Percentiles rank a stretch among this genome's conserved stretches.
These are phyloP conservation scores for Aspergillus heteromorphus DNA, from an alignment of 495 filamentous ascomycete species.

Conservation along the genomic window DNA sequence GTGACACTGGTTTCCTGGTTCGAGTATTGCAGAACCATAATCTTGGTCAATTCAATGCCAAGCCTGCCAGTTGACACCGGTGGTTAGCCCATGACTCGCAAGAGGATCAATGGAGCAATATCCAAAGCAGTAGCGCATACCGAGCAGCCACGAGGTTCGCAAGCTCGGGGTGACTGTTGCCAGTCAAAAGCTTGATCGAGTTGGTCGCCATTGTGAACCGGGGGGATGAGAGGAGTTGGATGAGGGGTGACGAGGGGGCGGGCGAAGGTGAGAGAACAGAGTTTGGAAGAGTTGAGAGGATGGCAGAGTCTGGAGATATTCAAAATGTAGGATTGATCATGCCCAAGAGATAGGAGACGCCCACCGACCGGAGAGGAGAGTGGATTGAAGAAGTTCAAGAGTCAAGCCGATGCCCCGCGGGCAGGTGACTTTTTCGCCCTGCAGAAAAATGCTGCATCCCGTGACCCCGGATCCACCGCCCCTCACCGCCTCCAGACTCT, in stretches of 20 bases:
- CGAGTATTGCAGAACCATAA: slow-evolving; percentile 91
- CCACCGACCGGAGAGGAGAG: slow-evolving; percentile 3
- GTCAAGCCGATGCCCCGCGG: slow-evolving; percentile 15
- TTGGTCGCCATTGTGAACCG: slow-evolving; percentile 62
- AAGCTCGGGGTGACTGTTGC: slow-evolving; percentile 90
- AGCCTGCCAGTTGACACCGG: slow-evolving; percentile 49
- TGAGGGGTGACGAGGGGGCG: not conserved
- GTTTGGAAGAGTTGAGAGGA: not conserved
- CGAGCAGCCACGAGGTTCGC: slow-evolving; percentile 86
- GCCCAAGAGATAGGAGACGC: slow-evolving; percentile 3
- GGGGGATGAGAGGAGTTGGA: not conserved
- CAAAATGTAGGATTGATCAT: not conserved
- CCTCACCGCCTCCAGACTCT: slow-evolving; percentile 21
- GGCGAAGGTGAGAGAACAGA: not conserved
- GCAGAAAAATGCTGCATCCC: slow-evolving; percentile 26
- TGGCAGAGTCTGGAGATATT: not conserved
- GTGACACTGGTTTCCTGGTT: slow-evolving; percentile 98
- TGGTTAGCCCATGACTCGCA: slow-evolving; percentile 9
- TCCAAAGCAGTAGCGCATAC: slow-evolving; percentile 44
- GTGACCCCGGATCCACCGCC: slow-evolving; percentile 22
- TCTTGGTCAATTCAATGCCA: slow-evolving; percentile 88
- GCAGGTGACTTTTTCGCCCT: slow-evolving; percentile 26
- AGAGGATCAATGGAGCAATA: not conserved
- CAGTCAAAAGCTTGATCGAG: slow-evolving; percentile 93
- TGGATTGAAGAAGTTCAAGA: slow-evolving; percentile 8